These are phyloP conservation scores for Saccharomycopsis fermentans DNA, from an alignment of 805 yeast genomes.

Conservation along the genomic window DNA sequence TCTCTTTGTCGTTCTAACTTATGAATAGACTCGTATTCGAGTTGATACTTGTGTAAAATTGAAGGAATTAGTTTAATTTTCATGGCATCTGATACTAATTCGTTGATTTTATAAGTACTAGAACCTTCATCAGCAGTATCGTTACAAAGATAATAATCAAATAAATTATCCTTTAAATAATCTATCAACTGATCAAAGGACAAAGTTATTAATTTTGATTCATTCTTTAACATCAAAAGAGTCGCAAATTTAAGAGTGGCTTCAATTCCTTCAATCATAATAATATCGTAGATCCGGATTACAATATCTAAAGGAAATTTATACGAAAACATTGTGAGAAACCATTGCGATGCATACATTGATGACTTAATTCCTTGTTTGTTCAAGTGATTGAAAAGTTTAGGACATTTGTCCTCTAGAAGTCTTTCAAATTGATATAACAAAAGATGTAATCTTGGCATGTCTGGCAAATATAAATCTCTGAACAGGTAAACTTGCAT, in stretches of 20 bases:
- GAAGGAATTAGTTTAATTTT: conserved; percentile 63
- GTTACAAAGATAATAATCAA: conserved; percentile 51
- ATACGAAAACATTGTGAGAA: conserved; percentile 87
- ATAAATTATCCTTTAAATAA: conserved; percentile 70
- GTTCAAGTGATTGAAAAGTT: conserved; percentile 60
- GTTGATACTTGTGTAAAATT: conserved; percentile 55
- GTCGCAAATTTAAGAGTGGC: conserved; percentile 76
- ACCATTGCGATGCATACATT: conserved; percentile 98
- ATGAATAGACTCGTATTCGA: conserved; percentile 68
- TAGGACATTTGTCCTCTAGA: conserved; percentile 67
- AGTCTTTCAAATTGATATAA: conserved; percentile 87
- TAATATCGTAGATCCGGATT: conserved; percentile 74
- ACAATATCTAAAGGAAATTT: conserved; percentile 88
- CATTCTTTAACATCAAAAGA: conserved; percentile 65
- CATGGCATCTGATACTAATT: conserved; percentile 71
- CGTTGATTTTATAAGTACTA: conserved; percentile 49
- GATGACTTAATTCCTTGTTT: conserved; percentile 85
- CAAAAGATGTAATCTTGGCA: conserved; percentile 84
- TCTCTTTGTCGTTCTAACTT: conserved; percentile 54
- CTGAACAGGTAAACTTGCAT: conserved; percentile 83
- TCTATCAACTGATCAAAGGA: conserved; percentile 70
- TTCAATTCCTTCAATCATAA: conserved; percentile 87
- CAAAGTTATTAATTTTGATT: conserved; percentile 44
- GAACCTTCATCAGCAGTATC: conserved; percentile 14
- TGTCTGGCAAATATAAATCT: conserved; percentile 69